phyloP scores from a whole-genome alignment of 371 early-diverging fungal species.

The Apophysomyces sp. region DNA sequence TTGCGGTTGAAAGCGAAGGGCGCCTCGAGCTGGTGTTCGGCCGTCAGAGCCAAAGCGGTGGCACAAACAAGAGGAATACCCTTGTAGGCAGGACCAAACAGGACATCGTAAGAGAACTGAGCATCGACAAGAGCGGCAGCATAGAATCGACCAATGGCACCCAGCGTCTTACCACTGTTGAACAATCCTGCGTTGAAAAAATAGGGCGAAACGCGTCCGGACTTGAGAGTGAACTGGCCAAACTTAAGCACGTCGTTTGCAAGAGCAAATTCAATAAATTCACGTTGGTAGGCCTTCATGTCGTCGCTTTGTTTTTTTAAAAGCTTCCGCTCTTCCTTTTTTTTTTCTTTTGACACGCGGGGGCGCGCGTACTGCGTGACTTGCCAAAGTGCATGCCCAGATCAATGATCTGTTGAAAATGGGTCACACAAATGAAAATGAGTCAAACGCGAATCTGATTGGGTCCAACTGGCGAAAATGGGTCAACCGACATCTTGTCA shows the following conservation, averaged over 20 bases:
- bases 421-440: too few species aligned
- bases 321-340: too few species aligned
- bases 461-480: too few species aligned
- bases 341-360: too few species aligned
- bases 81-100: constrained; percentile 99
- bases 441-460: too few species aligned
- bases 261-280: constrained; percentile 93
- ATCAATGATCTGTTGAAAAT: too few species aligned
- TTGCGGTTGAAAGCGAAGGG: constrained; percentile 96
- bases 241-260: constrained; percentile 82
- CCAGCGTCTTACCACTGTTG: constrained; percentile 83
- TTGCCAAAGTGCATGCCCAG: too few species aligned
- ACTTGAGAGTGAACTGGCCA: constrained; percentile 91
- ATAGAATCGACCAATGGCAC: constrained; percentile 85
- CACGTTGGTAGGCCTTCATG: constrained; percentile 89
- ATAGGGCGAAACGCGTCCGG: constrained; percentile 92
- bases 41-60: constrained; percentile 74
- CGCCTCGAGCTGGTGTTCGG: constrained; percentile 57
- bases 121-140: constrained; percentile 82
- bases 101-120: constrained; percentile 73
- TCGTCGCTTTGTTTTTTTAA: background rate
- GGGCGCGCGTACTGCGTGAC: too few species aligned
- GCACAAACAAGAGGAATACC: constrained; percentile 93
- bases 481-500: too few species aligned
- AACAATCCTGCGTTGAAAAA: constrained; percentile 98